Conservation (phyloP, 768 basidiomycete species). For the Lentinula lateritia region DNA sequence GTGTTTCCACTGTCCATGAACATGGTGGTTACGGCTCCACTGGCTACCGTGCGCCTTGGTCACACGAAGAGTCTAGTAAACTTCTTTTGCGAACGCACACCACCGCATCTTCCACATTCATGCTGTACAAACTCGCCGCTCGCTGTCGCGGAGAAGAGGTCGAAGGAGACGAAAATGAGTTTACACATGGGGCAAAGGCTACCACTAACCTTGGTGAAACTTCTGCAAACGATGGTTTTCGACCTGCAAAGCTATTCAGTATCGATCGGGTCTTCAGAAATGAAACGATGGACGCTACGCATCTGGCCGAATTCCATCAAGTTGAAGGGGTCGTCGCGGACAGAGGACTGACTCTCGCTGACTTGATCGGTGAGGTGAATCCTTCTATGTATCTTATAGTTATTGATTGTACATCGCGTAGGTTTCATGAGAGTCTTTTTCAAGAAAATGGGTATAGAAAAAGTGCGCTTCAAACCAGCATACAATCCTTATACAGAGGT, state of each 20-base stretch:
- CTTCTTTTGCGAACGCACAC: conserved; percentile 95
- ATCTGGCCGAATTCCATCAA: conserved; percentile 98
- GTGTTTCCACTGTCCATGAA: conserved; percentile 79
- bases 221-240: conserved; percentile 63
- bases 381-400: background rate
- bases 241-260: conserved; percentile 91
- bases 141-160: conserved; percentile 60
- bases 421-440: conserved; percentile 99
- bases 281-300: conserved; percentile 97
- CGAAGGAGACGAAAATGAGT: conserved; percentile 36
- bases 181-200: conserved; percentile 29
- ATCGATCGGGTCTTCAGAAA: conserved; percentile 99
- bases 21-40: conserved; percentile 86
- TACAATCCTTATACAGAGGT: conserved; percentile 99
- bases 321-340: conserved; percentile 99
- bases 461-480: conserved; percentile 95
- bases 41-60: conserved; percentile 98
- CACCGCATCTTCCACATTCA: conserved; percentile 87
- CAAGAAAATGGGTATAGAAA: conserved; percentile 92
- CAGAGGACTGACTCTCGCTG: conserved; percentile 84
- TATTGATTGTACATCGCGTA: conserved; percentile 19
- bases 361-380: conserved; percentile 76
- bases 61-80: conserved; percentile 84
- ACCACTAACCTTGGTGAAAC: conserved; percentile 20
- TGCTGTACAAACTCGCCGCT: conserved; percentile 92